Conservation (phyloP, 306 rosid genomes). For the Prunus armeniaca region DNA sequence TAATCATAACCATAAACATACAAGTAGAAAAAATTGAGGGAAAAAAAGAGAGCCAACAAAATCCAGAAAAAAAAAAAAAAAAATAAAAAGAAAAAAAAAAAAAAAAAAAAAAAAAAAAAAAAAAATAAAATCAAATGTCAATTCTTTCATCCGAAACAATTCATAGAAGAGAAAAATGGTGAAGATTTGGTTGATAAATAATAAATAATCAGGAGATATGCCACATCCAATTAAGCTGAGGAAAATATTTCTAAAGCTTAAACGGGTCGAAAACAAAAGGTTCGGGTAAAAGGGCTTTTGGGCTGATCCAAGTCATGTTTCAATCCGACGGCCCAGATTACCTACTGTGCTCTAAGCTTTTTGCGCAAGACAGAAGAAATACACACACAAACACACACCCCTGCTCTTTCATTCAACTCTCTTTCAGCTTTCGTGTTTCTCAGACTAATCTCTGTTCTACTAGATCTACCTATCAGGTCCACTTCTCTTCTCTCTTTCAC, state of each 20-base stretch:
- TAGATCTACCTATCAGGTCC: constrained; percentile 13
- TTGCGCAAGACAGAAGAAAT: neutral
- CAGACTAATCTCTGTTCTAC: neutral
- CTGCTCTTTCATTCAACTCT: neutral
- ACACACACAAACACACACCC: neutral
- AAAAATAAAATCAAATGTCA: too few species aligned
- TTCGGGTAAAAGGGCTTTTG: neutral
- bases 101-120: too few species aligned
- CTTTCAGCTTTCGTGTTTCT: neutral
- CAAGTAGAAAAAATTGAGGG: too few species aligned
- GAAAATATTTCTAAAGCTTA: neutral
- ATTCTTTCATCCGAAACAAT: too few species aligned
- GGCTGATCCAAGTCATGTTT: neutral
- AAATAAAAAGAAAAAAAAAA: too few species aligned
- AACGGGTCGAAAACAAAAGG: neutral
- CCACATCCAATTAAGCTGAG: neutral
- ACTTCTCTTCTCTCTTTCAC: neutral
- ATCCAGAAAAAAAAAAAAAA: too few species aligned
- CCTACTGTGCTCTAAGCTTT: neutral
- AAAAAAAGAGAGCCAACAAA: too few species aligned
- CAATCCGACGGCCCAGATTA: neutral
- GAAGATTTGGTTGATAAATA: too few species aligned
- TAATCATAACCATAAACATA: too few species aligned
- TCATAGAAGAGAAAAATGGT: too few species aligned
- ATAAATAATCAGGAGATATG: neutral